phyloP scores from a whole-genome alignment of 148 eudicot genomes.

The Amaranthus cruentus region DNA sequence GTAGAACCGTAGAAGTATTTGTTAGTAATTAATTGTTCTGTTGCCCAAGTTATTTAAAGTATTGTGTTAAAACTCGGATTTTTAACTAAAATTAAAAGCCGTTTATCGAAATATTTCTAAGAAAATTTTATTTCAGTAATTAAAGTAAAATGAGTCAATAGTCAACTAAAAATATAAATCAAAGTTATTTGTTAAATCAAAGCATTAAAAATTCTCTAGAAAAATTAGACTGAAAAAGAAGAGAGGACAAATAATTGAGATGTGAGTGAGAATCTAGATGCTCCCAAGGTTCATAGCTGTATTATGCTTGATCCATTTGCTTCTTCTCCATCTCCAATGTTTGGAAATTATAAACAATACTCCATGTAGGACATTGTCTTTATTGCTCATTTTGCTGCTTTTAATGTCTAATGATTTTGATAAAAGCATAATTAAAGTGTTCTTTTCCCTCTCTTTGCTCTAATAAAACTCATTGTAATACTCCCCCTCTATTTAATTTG shows the following conservation, averaged over 20 bases:
- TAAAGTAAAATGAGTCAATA: too few relatives aligned
- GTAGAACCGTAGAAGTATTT: too few relatives aligned
- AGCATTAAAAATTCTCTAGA: too few relatives aligned
- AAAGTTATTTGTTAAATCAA: too few relatives aligned
- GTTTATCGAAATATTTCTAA: too few relatives aligned
- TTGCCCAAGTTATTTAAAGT: too few relatives aligned
- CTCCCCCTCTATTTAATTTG: not conserved
- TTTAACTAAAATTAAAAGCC: too few relatives aligned
- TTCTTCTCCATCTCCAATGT: constrained; percentile 20
- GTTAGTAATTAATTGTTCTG: too few relatives aligned
- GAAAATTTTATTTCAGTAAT: too few relatives aligned
- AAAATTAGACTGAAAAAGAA: not conserved
- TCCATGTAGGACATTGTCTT: constrained; percentile 4
- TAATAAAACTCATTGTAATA: not conserved
- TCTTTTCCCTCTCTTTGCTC: constrained; percentile 24
- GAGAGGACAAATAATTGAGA: not conserved
- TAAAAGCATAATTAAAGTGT: constrained; percentile 24
- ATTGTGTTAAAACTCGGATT: too few relatives aligned
- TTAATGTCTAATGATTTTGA: constrained; percentile 23
- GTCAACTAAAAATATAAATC: too few relatives aligned
- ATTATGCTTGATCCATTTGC: constrained; percentile 21
- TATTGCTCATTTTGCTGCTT: constrained; percentile 10
- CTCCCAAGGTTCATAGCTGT: constrained; percentile 23
- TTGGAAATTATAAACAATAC: constrained; percentile 2
- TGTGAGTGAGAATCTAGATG: constrained; percentile 16